A percentile compares a stretch with the other conserved stretches of the same genome.
Evolutionary conservation across 768 basidiomycete species (phyloP).

Genomic region (Leucosporidium scottii): DNA sequence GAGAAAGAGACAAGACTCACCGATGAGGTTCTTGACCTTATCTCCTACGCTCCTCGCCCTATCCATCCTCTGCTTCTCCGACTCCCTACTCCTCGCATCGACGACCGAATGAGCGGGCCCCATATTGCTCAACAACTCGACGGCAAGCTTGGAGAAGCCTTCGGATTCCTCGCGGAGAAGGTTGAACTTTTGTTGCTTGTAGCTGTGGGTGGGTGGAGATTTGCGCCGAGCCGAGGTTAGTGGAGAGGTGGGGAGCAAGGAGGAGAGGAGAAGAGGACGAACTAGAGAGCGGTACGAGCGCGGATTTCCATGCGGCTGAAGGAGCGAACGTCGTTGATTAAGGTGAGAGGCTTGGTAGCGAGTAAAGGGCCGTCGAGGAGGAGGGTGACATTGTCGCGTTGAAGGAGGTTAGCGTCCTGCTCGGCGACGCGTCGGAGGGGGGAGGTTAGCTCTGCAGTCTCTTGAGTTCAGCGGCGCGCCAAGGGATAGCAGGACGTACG

Average conservation of each 20-base stretch:
- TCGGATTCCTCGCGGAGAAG: conserved; percentile 94
- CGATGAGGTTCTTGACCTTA: conserved; percentile 77
- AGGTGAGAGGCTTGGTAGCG: conserved; percentile 55
- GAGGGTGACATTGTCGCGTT: conserved; percentile 60
- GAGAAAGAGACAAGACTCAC: conserved; percentile 6
- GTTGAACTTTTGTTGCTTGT: conserved; percentile 98
- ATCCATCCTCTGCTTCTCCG: conserved; percentile 54
- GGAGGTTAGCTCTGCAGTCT: neutral
- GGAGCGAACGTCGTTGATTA: neutral
- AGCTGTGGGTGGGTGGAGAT: conserved; percentile 48
- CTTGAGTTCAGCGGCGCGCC: neutral
- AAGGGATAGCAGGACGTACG: neutral
- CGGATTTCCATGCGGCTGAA: conserved; percentile 24
- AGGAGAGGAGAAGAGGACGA: neutral
- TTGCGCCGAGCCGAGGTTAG: neutral
- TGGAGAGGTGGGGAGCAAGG: neutral
- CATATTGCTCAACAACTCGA: conserved; percentile 69
- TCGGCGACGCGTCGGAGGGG: neutral
- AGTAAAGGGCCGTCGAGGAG: conserved; percentile 63
- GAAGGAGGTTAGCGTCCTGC: conserved; percentile 57
- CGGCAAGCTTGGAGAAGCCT: conserved; percentile 86
- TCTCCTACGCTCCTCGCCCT: conserved; percentile 64
- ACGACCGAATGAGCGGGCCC: conserved; percentile 64
- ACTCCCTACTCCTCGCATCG: conserved; percentile 42
- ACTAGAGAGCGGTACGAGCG: conserved; percentile 30